These are phyloP conservation scores for Oryza australiensis DNA, from an alignment of 176 grass and related monocot genomes.

Conservation along the genomic window DNA sequence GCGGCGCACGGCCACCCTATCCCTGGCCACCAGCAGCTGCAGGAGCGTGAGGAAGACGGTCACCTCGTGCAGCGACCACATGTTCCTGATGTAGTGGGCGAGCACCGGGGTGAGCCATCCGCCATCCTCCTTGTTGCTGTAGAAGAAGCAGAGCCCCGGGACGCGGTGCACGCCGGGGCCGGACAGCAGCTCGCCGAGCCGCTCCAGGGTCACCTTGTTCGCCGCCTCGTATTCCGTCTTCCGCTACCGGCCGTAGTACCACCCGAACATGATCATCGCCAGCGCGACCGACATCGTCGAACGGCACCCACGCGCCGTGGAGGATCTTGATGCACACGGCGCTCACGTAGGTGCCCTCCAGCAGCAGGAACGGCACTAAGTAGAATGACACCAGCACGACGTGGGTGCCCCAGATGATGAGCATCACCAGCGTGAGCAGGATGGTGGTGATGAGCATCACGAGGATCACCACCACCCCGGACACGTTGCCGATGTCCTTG, in stretches of 20 bases:
- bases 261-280: slow-evolving; percentile 48
- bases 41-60: slow-evolving; percentile 49
- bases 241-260: slow-evolving; percentile 54
- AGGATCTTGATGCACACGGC: slow-evolving; percentile 53
- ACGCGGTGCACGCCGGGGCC: slow-evolving; percentile 40
- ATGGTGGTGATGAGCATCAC: slow-evolving; percentile 64
- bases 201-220: slow-evolving; percentile 54
- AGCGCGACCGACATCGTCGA: slow-evolving; percentile 45
- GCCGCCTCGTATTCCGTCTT: slow-evolving; percentile 50
- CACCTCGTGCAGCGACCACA: slow-evolving; percentile 44
- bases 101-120: slow-evolving; percentile 45
- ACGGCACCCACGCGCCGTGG: slow-evolving; percentile 52
- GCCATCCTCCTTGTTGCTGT: slow-evolving; percentile 48
- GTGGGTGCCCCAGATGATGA: slow-evolving; percentile 51
- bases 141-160: slow-evolving; percentile 61
- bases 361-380: slow-evolving; percentile 43
- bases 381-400: slow-evolving; percentile 36
- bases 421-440: slow-evolving; percentile 58
- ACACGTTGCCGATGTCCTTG: slow-evolving; percentile 58
- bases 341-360: slow-evolving; percentile 51
- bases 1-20: slow-evolving; percentile 35
- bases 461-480: slow-evolving; percentile 58
- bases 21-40: slow-evolving; percentile 49
- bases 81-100: slow-evolving; percentile 46
- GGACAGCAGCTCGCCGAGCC: slow-evolving; percentile 31